A percentile compares a stretch with the other conserved stretches of the same genome.
phyloP scores from a whole-genome alignment of 306 rosid species.

The Carpinus fangiana region DNA sequence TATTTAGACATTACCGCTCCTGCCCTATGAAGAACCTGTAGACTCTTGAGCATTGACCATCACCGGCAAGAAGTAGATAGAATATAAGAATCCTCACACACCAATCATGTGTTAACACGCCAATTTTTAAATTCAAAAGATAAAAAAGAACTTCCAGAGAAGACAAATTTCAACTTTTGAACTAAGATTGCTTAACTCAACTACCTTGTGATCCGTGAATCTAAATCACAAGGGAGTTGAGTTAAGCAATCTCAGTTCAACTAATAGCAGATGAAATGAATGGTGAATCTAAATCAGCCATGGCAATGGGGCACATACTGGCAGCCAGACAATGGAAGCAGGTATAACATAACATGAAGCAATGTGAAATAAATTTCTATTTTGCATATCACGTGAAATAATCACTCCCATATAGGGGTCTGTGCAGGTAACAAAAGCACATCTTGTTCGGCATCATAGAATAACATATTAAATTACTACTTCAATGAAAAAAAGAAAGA shows the following conservation, averaged over 20 bases:
- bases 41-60: not conserved
- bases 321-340: not conserved
- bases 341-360: not conserved
- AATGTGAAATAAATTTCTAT: not conserved
- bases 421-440: not conserved
- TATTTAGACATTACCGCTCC: not conserved
- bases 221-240: too few relatives aligned
- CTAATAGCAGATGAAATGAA: too few relatives aligned
- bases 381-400: not conserved
- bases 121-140: not conserved
- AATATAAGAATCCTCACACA: not conserved
- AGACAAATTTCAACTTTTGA: too few relatives aligned
- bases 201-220: not conserved
- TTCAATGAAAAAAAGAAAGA: not conserved
- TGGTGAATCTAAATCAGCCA: not conserved
- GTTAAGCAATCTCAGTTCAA: too few relatives aligned
- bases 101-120: not conserved
- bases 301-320: not conserved
- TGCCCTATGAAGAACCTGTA: not conserved
- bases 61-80: not conserved
- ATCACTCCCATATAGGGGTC: too few relatives aligned
- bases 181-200: too few relatives aligned
- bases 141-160: not conserved
- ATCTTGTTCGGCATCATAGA: not conserved
- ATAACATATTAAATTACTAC: not conserved